A percentile compares a stretch with the other conserved stretches of the same genome.
These are phyloP conservation scores for Entelexis paramagnoliae DNA, from an alignment of 1,139 yeast genomes.

Conservation along the genomic window DNA sequence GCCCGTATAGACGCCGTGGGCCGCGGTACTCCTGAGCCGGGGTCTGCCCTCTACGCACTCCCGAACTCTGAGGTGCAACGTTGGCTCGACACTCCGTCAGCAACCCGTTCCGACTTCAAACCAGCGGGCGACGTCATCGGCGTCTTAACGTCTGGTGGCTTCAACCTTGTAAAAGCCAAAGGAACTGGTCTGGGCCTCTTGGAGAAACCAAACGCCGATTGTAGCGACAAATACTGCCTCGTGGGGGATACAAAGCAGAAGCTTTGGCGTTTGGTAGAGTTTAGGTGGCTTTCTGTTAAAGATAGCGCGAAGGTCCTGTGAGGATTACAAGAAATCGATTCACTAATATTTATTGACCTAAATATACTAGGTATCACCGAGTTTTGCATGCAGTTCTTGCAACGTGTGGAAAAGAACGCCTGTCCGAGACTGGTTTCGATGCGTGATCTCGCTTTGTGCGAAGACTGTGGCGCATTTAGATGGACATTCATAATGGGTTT, in stretches of 20 bases:
- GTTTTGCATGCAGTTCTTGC: no score
- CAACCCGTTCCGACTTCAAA: no score
- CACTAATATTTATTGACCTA: background rate
- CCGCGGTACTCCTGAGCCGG: background rate
- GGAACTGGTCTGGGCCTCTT: conserved; percentile 7
- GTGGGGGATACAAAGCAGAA: background rate
- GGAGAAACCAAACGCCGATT: background rate
- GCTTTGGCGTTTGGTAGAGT: background rate
- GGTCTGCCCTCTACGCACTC: background rate
- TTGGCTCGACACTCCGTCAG: no score
- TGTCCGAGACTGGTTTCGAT: no score
- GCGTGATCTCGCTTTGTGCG: no score
- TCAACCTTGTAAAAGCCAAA: background rate
- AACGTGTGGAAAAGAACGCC: no score
- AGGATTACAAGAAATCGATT: no score
- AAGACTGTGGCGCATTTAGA: no score
- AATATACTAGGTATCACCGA: no score
- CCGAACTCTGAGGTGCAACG: background rate
- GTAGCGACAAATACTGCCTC: background rate
- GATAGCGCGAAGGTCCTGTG: background rate
- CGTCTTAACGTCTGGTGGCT: conserved; percentile 8
- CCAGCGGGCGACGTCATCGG: background rate
- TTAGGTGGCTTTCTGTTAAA: background rate
- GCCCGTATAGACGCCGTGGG: background rate
- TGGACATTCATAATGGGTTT: no score